Percentiles rank a stretch among this genome's conserved stretches.
These are phyloP conservation scores for Chalciporus chontae DNA, from an alignment of 768 basidiomycete species.

Conservation along the genomic window DNA sequence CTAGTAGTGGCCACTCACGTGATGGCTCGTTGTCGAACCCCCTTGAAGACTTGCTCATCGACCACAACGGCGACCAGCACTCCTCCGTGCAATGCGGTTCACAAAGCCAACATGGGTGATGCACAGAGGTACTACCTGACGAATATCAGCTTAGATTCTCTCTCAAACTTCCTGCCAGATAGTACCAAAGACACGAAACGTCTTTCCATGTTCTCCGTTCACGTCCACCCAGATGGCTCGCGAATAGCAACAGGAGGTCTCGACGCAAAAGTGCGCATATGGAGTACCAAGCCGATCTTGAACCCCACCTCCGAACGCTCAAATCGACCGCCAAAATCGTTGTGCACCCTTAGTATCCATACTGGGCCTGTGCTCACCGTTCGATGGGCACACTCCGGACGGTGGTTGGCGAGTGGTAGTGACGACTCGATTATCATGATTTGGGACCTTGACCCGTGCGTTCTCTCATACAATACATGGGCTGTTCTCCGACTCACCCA, in stretches of 20 bases:
- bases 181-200: constrained; percentile 55
- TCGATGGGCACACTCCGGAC: constrained; percentile 90
- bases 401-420: constrained; percentile 93
- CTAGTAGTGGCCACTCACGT: neutral
- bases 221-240: constrained; percentile 94
- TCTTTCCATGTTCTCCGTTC: constrained; percentile 86
- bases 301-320: constrained; percentile 62
- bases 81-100: constrained; percentile 58
- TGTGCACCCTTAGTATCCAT: constrained; percentile 92
- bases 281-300: constrained; percentile 96
- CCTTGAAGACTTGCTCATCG: neutral
- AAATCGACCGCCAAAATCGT: constrained; percentile 74
- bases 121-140: constrained; percentile 53
- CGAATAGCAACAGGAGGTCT: constrained; percentile 97
- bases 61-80: neutral
- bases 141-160: neutral
- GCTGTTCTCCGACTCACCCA: constrained; percentile 1
- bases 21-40: neutral
- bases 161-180: constrained; percentile 25
- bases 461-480: neutral
- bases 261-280: constrained; percentile 94
- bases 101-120: constrained; percentile 88
- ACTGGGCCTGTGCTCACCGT: constrained; percentile 90
- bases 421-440: constrained; percentile 96
- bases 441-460: constrained; percentile 96